Base-by-base conservation (phyloP, 225 moss, liverwort and hornwort species). In the Neckera pumila region DNA sequence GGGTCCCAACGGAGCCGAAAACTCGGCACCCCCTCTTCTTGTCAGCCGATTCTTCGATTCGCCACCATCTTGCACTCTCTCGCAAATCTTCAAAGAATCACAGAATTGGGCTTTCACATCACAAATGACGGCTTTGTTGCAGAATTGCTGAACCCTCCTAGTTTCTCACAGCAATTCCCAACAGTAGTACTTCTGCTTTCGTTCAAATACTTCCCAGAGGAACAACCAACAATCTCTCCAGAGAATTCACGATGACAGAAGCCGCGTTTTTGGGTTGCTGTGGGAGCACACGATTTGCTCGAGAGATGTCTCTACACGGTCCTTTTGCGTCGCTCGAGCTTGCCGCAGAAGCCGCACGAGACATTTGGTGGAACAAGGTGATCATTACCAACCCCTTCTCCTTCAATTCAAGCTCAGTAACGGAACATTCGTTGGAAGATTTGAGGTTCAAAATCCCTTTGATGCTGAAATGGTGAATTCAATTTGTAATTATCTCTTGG, bases 351-450 rank as follows among this genome's bases (percentile, higher is more conserved):
- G 87, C 93, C 25, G 73, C 99, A 20, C 94, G 90, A 22, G 90
- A 89, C 77, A 91, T 96, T 47, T 99, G 97, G 97, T 99, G 96
- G 99, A 96, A 96, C 73, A 94, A 96, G 95, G 98, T 97, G 49
- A 76, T 73, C 56, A 51, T 26, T 18, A 28, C 17, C 53, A 49
- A 65, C 36, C 75, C 72, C 21, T 80, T 49, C 84, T 67, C 2
- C 69, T 47, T 88, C 23, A 26, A 34, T 47, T 88, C 23, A 26
- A 27, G 8, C 71, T 84, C 49, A 57, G 18, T 81, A 17, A 14
- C 17, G 47, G 23, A 51, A 47, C 27, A 18, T 36, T 83, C 22
- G 9, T 38, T 30, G 42, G 45, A 42, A 62, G 69, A 18, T 30
- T 80, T 30, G 73, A n/a, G 36, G 17, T 3, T n/a, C 2, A 26